These are phyloP conservation scores for Aotearoamyces nothofagi DNA, from an alignment of 2,329 filamentous ascomycete genomes.

Conservation along the genomic window DNA sequence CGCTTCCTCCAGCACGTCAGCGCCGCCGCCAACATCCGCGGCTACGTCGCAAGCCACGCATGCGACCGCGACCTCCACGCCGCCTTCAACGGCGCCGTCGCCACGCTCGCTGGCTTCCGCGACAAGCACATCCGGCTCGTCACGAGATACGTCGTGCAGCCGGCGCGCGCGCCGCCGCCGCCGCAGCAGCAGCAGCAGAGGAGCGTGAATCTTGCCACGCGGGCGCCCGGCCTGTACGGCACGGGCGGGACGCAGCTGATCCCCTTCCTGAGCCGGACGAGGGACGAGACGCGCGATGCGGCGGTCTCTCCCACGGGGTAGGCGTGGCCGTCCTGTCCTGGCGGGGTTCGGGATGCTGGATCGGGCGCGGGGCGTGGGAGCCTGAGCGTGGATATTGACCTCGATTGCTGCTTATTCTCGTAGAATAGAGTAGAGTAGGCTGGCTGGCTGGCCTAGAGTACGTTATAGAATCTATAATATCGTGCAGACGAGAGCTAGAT, in stretches of 20 bases:
- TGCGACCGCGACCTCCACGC: conserved; percentile 34
- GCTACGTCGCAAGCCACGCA: conserved; percentile 37
- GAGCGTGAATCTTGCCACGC: conserved; percentile 24
- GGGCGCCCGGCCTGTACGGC: conserved; percentile 28
- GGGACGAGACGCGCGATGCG: conserved; percentile 70
- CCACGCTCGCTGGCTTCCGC: conserved; percentile 60
- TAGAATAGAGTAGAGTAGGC: too few species aligned
- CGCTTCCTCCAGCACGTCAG: conserved; percentile 61
- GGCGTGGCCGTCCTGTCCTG: too few species aligned
- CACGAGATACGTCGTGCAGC: conserved; percentile 77
- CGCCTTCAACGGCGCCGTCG: conserved; percentile 60
- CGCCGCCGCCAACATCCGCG: conserved; percentile 57
- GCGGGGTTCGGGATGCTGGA: too few species aligned
- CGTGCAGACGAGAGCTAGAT: too few species aligned
- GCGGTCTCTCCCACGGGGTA: neutral
- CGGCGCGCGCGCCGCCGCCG: conserved; percentile 34
- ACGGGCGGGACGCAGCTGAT: conserved; percentile 81
- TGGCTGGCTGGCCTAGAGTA: too few species aligned
- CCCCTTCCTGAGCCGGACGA: conserved; percentile 76
- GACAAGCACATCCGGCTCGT: conserved; percentile 86
- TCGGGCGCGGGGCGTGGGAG: too few species aligned
- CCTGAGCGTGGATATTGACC: too few species aligned
- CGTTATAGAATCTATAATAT: too few species aligned
- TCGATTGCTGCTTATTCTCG: too few species aligned
- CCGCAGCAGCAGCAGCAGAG: conserved; percentile 23